Conservation (phyloP, 129 eudicot species). For the Lonicera japonica region DNA sequence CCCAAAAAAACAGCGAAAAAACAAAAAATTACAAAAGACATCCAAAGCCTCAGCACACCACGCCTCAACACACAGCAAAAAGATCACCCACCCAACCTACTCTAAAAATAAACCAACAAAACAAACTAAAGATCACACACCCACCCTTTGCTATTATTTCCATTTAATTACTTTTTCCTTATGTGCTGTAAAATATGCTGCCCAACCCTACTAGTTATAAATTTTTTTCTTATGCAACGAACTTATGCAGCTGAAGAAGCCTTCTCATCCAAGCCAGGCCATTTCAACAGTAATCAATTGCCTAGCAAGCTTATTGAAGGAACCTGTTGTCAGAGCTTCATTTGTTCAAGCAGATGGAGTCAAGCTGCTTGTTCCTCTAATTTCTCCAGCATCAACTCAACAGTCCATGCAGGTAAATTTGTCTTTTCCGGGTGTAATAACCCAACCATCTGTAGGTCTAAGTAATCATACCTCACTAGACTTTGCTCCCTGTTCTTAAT, state of each 20-base stretch:
- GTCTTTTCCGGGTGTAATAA: conserved; percentile 1
- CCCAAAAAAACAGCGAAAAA: too few relatives aligned
- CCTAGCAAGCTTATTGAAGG: conserved; percentile 72
- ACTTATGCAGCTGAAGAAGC: conserved; percentile 66
- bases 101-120: too few relatives aligned
- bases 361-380: conserved; percentile 79
- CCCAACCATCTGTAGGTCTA: neutral
- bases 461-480: neutral
- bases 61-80: too few relatives aligned
- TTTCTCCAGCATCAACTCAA: conserved; percentile 94
- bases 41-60: too few relatives aligned
- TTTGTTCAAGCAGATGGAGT: conserved; percentile 97
- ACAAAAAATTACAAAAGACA: too few relatives aligned
- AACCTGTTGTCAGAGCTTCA: conserved; percentile 71
- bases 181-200: neutral
- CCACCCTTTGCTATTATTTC: too few relatives aligned
- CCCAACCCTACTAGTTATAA: neutral
- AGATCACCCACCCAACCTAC: too few relatives aligned
- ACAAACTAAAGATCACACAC: too few relatives aligned
- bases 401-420: conserved; percentile 82
- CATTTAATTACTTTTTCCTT: neutral
- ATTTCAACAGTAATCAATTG: conserved; percentile 63
- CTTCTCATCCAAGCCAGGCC: conserved; percentile 83
- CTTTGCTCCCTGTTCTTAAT: too few relatives aligned
- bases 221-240: neutral